Evolutionary conservation across 1,284 basidiomycete species (phyloP).

Genomic region (Boletellus dicymbophilus): DNA sequence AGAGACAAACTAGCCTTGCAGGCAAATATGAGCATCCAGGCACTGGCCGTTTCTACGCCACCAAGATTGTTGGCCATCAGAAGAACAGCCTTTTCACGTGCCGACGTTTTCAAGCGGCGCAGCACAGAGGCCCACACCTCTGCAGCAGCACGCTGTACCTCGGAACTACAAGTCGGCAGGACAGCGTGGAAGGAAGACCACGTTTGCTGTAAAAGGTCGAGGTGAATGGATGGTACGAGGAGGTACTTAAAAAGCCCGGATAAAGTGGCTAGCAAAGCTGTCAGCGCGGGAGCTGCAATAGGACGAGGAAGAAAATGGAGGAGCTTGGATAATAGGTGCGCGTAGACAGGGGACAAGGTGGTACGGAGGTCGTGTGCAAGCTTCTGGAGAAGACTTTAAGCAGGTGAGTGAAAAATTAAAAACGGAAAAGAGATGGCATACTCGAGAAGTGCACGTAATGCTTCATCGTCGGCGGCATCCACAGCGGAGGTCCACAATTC

Average conservation of each 20-base stretch:
- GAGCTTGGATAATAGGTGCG: constrained; percentile 51
- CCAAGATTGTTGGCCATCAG: constrained; percentile 48
- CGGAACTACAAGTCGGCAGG: constrained; percentile 59
- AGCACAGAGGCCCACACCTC: constrained; percentile 79
- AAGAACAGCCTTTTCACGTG: constrained; percentile 51
- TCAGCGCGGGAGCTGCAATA: constrained; percentile 60
- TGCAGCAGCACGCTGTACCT: constrained; percentile 70
- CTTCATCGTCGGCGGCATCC: constrained; percentile 65
- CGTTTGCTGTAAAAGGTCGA: constrained; percentile 54
- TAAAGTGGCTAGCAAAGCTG: constrained; percentile 63
- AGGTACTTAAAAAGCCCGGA: constrained; percentile 70
- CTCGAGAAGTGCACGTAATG: constrained; percentile 69
- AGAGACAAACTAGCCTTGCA: constrained; percentile 58
- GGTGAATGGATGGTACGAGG: constrained; percentile 55
- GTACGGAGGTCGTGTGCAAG: constrained; percentile 74
- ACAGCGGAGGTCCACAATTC: constrained; percentile 61
- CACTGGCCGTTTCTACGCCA: constrained; percentile 56
- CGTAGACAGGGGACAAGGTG: constrained; percentile 63
- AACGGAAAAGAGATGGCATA: constrained; percentile 38
- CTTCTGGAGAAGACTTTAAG: constrained; percentile 68
- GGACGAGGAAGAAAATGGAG: constrained; percentile 59
- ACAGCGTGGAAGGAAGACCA: constrained; percentile 54
- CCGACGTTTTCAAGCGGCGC: constrained; percentile 57
- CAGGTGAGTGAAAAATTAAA: constrained; percentile 13
- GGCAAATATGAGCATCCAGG: constrained; percentile 70